A percentile compares a stretch with the other conserved stretches of the same genome.
phyloP scores from a whole-genome alignment of 805 yeast genomes.

The Nakazawaea populi region DNA sequence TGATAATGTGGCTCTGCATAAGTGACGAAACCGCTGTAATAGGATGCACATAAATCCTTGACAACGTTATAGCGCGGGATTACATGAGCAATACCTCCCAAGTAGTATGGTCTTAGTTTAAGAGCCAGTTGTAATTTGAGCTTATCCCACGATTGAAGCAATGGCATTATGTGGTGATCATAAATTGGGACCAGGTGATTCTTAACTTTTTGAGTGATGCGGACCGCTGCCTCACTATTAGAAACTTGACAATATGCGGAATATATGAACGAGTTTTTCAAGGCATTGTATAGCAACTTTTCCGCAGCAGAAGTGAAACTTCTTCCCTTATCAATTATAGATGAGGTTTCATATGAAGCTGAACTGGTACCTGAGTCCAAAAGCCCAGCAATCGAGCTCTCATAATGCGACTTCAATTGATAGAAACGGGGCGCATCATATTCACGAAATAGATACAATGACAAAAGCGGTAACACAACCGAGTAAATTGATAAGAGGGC shows the following conservation, averaged over 20 bases:
- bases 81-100: background rate
- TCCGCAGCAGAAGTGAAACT: background rate
- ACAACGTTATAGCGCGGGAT: background rate
- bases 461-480: conserved; percentile 1
- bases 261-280: background rate
- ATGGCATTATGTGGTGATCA: background rate
- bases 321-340: background rate
- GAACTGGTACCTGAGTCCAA: background rate
- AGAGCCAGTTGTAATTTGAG: background rate
- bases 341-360: background rate
- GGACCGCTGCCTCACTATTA: background rate
- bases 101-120: conserved; percentile 1
- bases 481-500: background rate
- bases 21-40: background rate
- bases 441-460: conserved; percentile 1
- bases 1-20: background rate
- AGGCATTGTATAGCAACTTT: background rate
- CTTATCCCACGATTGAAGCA: background rate
- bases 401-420: conserved; percentile 6
- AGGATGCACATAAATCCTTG: background rate
- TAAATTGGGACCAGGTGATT: conserved; percentile 1
- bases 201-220: background rate
- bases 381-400: background rate
- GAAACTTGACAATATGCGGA: background rate
- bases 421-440: conserved; percentile 3